A percentile compares a stretch with the other conserved stretches of the same genome.
phyloP scores from a whole-genome alignment of 129 eudicot genomes.

The Arctium lappa region DNA sequence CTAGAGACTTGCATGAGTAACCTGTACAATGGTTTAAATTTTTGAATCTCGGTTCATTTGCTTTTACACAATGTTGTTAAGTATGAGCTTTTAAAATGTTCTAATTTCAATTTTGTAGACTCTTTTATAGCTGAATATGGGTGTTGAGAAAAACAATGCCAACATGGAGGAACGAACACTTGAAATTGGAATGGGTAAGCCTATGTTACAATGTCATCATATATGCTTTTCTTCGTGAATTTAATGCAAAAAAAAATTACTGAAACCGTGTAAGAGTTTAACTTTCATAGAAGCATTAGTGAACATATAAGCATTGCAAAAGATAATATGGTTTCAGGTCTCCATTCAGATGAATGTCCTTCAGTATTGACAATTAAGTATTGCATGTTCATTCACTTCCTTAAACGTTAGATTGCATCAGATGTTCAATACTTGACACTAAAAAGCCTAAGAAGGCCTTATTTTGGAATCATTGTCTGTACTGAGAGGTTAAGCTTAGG shows the following conservation, averaged over 20 bases:
- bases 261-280: not conserved
- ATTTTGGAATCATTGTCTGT: not conserved
- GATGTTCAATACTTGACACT: not conserved
- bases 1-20: not conserved
- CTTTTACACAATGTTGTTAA: too few species aligned
- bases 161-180: slow-evolving; percentile 79
- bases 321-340: not conserved
- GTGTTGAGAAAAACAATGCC: slow-evolving; percentile 49
- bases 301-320: not conserved
- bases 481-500: too few species aligned
- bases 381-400: not conserved
- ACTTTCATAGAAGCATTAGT: not conserved
- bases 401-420: not conserved
- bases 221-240: not conserved
- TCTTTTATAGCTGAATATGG: slow-evolving; percentile 48
- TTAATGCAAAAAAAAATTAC: not conserved
- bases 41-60: not conserved
- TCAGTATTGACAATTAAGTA: not conserved
- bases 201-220: slow-evolving; percentile 1
- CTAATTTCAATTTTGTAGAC: not conserved
- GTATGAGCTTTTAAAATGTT: too few species aligned
- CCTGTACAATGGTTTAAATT: not conserved
- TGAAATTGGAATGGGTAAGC: slow-evolving; percentile 94
- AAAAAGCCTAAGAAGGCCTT: not conserved
- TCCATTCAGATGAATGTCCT: not conserved